phyloP scores from a whole-genome alignment of 1,139 yeast genomes.

The Lodderomyces metapsilosis region DNA sequence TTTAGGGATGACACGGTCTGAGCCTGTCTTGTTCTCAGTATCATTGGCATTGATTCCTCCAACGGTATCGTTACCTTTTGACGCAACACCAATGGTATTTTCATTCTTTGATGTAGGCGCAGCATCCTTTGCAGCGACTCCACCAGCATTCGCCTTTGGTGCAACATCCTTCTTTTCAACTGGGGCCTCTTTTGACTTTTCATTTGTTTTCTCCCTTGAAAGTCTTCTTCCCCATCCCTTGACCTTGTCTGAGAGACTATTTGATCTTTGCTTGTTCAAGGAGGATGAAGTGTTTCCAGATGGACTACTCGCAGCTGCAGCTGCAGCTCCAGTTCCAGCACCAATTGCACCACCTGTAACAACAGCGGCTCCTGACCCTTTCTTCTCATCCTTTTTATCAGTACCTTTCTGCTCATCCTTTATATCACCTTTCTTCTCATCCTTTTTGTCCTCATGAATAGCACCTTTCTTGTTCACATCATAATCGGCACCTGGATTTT shows the following conservation, averaged over 20 bases:
- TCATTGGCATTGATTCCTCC: constrained; percentile 14
- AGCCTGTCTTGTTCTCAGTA: constrained; percentile 5
- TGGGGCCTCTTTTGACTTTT: constrained; percentile 4
- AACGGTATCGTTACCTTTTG: constrained; percentile 6
- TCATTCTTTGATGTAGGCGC: no score
- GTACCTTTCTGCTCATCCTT: neutral
- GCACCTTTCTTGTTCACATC: constrained; percentile 1
- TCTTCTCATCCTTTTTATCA: neutral
- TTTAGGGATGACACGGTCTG: constrained; percentile 4
- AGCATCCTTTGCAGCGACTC: no score
- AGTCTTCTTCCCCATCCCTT: constrained; percentile 25
- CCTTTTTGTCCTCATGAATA: neutral
- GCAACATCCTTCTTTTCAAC: constrained; percentile 4
- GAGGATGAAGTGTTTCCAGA: constrained; percentile 5
- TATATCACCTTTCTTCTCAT: neutral
- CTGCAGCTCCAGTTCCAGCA: constrained; percentile 5
- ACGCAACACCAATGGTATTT: neutral
- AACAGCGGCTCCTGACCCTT: constrained; percentile 5
- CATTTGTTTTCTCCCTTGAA: constrained; percentile 9
- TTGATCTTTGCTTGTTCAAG: constrained; percentile 15
- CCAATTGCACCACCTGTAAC: constrained; percentile 13
- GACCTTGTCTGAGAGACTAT: constrained; percentile 22
- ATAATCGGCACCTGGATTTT: constrained; percentile 2
- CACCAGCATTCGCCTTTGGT: constrained; percentile 8
- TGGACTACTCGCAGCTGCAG: constrained; percentile 6